Conservation (phyloP, 208 protist species). For the Plasmodiophora brassicae region DNA sequence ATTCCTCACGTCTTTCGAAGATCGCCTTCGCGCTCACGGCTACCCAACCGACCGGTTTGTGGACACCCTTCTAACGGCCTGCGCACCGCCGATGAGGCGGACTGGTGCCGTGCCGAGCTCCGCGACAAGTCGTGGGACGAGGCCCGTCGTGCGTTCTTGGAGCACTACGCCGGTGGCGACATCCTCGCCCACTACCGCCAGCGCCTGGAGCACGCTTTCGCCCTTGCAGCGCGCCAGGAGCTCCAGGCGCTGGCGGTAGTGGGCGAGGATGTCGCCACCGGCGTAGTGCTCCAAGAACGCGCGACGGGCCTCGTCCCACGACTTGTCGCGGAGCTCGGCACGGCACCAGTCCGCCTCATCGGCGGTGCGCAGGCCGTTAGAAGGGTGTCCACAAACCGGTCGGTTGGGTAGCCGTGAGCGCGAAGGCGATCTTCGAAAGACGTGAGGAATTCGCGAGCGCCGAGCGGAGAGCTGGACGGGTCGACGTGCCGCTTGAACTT, state of each 20-base stretch:
- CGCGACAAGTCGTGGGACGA: neutral
- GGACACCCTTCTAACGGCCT: neutral
- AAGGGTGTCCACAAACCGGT: neutral
- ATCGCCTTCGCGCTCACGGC: neutral
- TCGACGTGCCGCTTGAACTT: too few relatives aligned
- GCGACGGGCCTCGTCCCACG: neutral
- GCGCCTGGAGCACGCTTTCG: neutral
- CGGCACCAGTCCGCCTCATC: neutral
- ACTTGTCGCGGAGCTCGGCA: neutral
- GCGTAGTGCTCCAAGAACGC: neutral
- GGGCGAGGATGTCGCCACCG: neutral
- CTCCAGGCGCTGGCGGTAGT: neutral
- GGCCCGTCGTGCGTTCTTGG: neutral
- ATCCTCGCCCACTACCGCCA: neutral
- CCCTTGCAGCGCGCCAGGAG: neutral
- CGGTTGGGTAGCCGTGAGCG: neutral
- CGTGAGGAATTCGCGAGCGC: neutral
- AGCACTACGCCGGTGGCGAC: neutral
- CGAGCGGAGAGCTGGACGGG: too few relatives aligned
- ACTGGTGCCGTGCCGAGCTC: neutral
- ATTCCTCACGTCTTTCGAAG: neutral
- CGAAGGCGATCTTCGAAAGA: neutral
- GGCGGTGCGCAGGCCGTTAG: neutral
- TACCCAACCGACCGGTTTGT: neutral
- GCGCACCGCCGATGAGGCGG: neutral